Evolutionary conservation across 352 stramenopile species (phyloP).

Genomic region (Pythium biforme): DNA sequence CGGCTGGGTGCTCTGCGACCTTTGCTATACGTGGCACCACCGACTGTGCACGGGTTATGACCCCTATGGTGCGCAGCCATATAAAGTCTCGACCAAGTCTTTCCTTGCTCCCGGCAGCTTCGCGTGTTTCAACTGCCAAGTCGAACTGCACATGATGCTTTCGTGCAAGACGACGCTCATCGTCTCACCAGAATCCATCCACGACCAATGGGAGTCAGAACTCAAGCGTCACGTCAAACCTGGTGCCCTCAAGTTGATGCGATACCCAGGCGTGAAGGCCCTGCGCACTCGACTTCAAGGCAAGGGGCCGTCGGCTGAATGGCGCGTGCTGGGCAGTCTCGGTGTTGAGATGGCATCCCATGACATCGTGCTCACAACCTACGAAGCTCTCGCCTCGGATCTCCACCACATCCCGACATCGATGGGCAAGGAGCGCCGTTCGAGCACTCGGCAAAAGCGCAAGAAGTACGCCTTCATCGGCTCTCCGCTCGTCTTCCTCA

Average conservation of each 20-base stretch:
- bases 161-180: conserved; percentile 89
- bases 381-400: conserved; percentile 83
- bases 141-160: conserved; percentile 35
- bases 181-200: conserved; percentile 89
- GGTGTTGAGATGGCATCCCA: conserved; percentile 61
- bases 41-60: conserved; percentile 54
- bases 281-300: conserved; percentile 34
- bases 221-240: conserved; percentile 75
- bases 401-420: conserved; percentile 66
- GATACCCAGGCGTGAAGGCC: conserved; percentile 54
- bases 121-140: conserved; percentile 67
- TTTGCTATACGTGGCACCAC: conserved; percentile 63
- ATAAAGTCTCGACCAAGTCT: not conserved
- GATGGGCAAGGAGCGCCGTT: conserved; percentile 40
- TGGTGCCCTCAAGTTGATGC: conserved; percentile 46
- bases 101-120: conserved; percentile 26
- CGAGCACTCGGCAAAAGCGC: conserved; percentile 47
- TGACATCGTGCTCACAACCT: conserved; percentile 92
- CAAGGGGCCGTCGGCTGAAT: conserved; percentile 42
- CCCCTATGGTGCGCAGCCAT: not conserved
- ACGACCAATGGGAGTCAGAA: conserved; percentile 89
- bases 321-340: conserved; percentile 48
- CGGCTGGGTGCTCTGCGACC: conserved; percentile 50
- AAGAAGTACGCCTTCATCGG: conserved; percentile 86
- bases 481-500: conserved; percentile 84